A percentile compares a stretch with the other conserved stretches of the same genome.
Conservation (phyloP, 2,329 filamentous ascomycete species). For the Epichloe gansuensis region DNA sequence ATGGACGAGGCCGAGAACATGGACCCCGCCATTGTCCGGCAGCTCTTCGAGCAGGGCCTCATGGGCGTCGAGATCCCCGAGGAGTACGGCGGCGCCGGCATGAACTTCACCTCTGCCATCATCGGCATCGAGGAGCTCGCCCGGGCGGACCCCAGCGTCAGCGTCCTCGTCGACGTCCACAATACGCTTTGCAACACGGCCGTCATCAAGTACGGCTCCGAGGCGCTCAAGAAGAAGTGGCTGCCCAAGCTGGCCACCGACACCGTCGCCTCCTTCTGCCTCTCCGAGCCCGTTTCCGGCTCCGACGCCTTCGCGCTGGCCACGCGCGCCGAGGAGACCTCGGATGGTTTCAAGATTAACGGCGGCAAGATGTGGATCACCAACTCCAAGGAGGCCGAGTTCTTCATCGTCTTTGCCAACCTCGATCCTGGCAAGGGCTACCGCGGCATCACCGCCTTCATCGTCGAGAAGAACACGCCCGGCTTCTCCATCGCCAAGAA, state of each 20-base stretch:
- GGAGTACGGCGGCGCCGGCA: constrained; percentile 89
- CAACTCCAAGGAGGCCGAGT: constrained; percentile 82
- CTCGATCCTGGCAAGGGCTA: constrained; percentile 85
- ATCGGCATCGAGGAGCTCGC: constrained; percentile 96
- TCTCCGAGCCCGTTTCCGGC: constrained; percentile 84
- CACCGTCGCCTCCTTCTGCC: constrained; percentile 84
- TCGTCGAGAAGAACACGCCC: constrained; percentile 79
- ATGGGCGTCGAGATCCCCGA: constrained; percentile 98
- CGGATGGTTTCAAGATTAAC: constrained; percentile 72
- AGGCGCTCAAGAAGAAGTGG: constrained; percentile 70
- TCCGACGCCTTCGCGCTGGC: constrained; percentile 93
- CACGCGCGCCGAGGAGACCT: constrained; percentile 77
- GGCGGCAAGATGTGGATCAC: constrained; percentile 99
- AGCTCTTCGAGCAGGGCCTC: constrained; percentile 91
- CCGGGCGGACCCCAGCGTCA: constrained; percentile 85
- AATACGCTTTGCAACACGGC: constrained; percentile 97
- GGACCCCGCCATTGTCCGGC: constrained; percentile 79
- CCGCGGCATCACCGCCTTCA: constrained; percentile 91
- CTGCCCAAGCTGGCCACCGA: constrained; percentile 81
- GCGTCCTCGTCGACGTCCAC: constrained; percentile 92
- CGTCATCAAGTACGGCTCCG: constrained; percentile 71
- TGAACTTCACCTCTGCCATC: constrained; percentile 97
- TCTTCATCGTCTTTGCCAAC: constrained; percentile 98
- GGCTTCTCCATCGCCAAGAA: constrained; percentile 97
- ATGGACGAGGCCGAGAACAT: constrained; percentile 97